Evolutionary conservation across 169 alveolate species (phyloP), one percentile per base, ranked within the genome.

Genomic region (Fabrea salina): DNA sequence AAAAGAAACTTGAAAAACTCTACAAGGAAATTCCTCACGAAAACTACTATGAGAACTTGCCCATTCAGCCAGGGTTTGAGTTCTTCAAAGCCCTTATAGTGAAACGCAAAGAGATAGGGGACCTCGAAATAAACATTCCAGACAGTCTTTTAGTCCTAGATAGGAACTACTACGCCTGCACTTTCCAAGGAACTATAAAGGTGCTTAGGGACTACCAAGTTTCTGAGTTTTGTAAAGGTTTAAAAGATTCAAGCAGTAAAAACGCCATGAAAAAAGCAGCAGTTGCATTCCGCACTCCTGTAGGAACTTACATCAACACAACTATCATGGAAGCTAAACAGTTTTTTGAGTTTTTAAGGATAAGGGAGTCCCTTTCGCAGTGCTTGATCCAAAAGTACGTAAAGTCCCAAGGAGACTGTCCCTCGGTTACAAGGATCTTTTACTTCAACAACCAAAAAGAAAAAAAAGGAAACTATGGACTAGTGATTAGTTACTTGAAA

Each of bases 41-140:
- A 51, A 33, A 51, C 27, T 51, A 51, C 3, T 51, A 51, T 51
- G 27, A 51, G 3, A 51, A 51, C 8, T 51, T 33, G 7, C 57
- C 51, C 1, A 19, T 66, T 41, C n/a, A 37, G 56, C 76, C 76
- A 19, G 56, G 56, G 2, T 66, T 66, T 66, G 37, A 41, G 0
- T 66, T 66, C 41, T 35, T 37, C 30, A 41, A 39, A n/a, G 30
- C 43, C 30, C 19, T 66, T 25, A 66, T 66, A 22, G 37, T 37
- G n/a, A 56, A 39, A 4, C 53, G 30, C n/a, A 37, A 41, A 39
- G 41, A 37, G 2, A 35, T 37, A 5, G 30, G n/a, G 7, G 41
- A 66, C 13, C 37, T 66, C 0, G 41, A 40, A 41, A 25, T 66
- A 2, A 66, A 66, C 54, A 66, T 66, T 19, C 76, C 76, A 25